Evolutionary conservation across 805 yeast species (phyloP).

Genomic region (Candida silvatica): DNA sequence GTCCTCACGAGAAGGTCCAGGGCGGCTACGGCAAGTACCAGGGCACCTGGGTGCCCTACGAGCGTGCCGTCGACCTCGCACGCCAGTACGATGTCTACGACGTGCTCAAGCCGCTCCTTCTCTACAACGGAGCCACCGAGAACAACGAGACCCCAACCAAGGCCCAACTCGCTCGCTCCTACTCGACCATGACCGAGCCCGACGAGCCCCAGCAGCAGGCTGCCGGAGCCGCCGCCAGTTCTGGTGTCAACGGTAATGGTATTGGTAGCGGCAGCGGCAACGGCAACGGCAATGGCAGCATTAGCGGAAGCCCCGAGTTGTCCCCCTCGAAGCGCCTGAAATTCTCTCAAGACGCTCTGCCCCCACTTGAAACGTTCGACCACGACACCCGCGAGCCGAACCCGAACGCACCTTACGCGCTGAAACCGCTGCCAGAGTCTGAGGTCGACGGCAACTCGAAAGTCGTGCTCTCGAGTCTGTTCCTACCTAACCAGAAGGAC

Average conservation of each 20-base stretch:
- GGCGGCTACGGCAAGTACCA: constrained; percentile 72
- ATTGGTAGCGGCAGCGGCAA: constrained; percentile 2
- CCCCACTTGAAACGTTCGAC: constrained; percentile 22
- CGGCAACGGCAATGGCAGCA: constrained; percentile 3
- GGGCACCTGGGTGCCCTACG: constrained; percentile 69
- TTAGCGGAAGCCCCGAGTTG: too few species aligned
- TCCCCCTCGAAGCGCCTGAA: constrained; percentile 32
- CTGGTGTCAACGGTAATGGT: background rate
- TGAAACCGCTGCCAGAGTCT: constrained; percentile 34
- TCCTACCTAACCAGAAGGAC: constrained; percentile 32
- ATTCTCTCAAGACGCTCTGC: constrained; percentile 6
- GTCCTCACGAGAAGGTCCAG: constrained; percentile 62
- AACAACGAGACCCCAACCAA: constrained; percentile 38
- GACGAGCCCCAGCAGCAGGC: background rate
- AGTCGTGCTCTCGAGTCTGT: constrained; percentile 39
- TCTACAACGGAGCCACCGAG: constrained; percentile 30
- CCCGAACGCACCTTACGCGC: constrained; percentile 38
- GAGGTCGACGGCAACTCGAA: constrained; percentile 23
- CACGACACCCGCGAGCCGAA: constrained; percentile 31
- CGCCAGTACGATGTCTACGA: constrained; percentile 52
- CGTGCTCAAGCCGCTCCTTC: constrained; percentile 39
- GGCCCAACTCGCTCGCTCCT: constrained; percentile 26
- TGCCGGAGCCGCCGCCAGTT: background rate
- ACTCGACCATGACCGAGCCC: constrained; percentile 1
- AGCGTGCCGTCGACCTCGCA: constrained; percentile 49